A percentile compares a stretch with the other conserved stretches of the same genome.
phyloP scores from a whole-genome alignment of 257 asterid species.

The Osmanthus fragrans region DNA sequence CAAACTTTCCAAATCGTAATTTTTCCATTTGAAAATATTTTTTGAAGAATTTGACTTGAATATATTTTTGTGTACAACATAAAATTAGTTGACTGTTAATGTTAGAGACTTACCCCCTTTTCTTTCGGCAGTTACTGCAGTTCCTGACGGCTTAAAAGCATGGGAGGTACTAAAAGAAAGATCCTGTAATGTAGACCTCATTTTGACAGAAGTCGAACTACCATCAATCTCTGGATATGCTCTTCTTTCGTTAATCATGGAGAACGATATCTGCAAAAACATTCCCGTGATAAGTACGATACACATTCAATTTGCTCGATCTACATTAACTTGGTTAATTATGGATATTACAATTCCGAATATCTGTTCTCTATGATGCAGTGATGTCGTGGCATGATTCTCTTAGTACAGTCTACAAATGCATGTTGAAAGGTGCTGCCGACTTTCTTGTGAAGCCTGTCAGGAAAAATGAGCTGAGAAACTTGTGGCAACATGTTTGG shows the following conservation, averaged over 20 bases:
- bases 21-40: background rate
- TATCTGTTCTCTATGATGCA: constrained; percentile 34
- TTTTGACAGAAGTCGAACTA: constrained; percentile 88
- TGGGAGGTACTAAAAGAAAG: constrained; percentile 83
- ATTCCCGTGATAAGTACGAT: constrained; percentile 92
- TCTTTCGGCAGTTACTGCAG: constrained; percentile 73
- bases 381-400: constrained; percentile 98
- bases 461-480: constrained; percentile 86
- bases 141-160: constrained; percentile 90
- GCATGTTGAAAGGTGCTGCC: constrained; percentile 96
- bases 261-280: constrained; percentile 83
- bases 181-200: constrained; percentile 71
- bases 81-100: background rate
- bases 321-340: constrained; percentile 6
- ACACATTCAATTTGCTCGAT: background rate
- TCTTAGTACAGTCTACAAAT: constrained; percentile 80
- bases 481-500: constrained; percentile 99
- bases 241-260: constrained; percentile 87
- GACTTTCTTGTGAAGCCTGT: constrained; percentile 97
- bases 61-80: background rate
- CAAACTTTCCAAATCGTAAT: background rate
- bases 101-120: constrained; percentile 14
- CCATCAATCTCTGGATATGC: constrained; percentile 97
- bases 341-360: background rate
- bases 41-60: background rate